Evolutionary conservation across 352 stramenopile genomes (phyloP).

Genomic region (Phytopythium mirpurense): DNA sequence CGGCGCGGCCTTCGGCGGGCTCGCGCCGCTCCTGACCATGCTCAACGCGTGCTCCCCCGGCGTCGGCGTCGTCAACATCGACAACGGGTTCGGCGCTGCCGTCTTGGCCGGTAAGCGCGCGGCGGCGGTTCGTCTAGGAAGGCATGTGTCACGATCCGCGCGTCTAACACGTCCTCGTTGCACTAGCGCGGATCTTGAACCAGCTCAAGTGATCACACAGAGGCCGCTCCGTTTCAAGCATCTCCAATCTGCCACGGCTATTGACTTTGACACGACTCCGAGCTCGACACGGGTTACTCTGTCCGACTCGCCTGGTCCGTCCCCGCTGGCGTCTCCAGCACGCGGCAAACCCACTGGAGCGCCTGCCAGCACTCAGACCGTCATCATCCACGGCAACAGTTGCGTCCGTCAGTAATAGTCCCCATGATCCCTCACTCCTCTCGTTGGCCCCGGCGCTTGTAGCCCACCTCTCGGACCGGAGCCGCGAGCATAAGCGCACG

Average conservation of each 20-base stretch:
- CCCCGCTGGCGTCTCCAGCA: neutral
- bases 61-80: slow-evolving; percentile 99
- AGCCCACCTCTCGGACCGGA: slow-evolving; percentile 3
- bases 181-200: slow-evolving; percentile 7
- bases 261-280: too few species aligned
- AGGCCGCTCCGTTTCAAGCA: too few species aligned
- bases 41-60: slow-evolving; percentile 96
- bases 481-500: neutral
- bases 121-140: too few species aligned
- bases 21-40: slow-evolving; percentile 96
- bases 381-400: neutral
- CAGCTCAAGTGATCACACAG: slow-evolving; percentile 8
- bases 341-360: neutral
- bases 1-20: slow-evolving; percentile 80
- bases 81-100: slow-evolving; percentile 97
- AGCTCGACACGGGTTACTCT: too few species aligned
- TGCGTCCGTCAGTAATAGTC: neutral
- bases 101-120: slow-evolving; percentile 79
- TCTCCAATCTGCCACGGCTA: too few species aligned
- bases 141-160: neutral
- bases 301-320: neutral
- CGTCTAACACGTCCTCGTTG: neutral
- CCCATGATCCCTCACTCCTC: neutral
- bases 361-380: too few species aligned
- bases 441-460: too few species aligned